A percentile compares a stretch with the other conserved stretches of the same genome.
These are phyloP conservation scores for Epichloe glyceriae DNA, from an alignment of 2,329 filamentous ascomycete genomes.

Conservation along the genomic window DNA sequence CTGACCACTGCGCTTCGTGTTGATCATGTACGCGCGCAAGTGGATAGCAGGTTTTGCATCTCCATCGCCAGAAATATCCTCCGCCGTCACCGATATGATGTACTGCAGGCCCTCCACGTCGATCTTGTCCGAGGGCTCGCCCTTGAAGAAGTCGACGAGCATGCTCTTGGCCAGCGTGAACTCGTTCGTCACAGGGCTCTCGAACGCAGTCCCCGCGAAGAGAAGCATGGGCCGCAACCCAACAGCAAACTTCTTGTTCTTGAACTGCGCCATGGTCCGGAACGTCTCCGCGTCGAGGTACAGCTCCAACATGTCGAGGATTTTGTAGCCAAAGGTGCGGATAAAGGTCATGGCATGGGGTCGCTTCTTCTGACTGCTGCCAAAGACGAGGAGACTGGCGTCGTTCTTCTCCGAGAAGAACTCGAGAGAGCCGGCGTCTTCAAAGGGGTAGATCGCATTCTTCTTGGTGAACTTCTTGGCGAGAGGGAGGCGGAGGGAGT, in stretches of 20 bases:
- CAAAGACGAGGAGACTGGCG: conserved; percentile 72
- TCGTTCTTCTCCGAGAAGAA: conserved; percentile 98
- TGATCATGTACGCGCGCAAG: conserved; percentile 73
- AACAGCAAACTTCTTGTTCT: conserved; percentile 59
- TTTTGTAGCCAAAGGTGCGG: conserved; percentile 72
- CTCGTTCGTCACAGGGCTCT: conserved; percentile 63
- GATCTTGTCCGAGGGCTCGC: conserved; percentile 59
- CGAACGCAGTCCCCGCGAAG: conserved; percentile 83
- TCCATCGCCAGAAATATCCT: conserved; percentile 38
- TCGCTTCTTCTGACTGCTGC: conserved; percentile 83
- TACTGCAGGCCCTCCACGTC: conserved; percentile 95
- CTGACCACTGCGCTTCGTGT: conserved; percentile 75
- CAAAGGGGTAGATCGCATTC: conserved; percentile 89
- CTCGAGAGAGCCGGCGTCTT: conserved; percentile 74
- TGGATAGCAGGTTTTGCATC: conserved; percentile 44
- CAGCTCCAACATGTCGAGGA: conserved; percentile 91
- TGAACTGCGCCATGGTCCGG: conserved; percentile 61
- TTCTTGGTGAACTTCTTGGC: conserved; percentile 94
- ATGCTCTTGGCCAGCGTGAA: conserved; percentile 81
- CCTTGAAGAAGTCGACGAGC: conserved; percentile 83
- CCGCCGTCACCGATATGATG: conserved; percentile 67
- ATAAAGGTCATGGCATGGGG: conserved; percentile 77
- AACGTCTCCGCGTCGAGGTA: conserved; percentile 65
- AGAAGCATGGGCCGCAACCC: conserved; percentile 80
- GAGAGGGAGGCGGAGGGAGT: conserved; percentile 71